These are phyloP conservation scores for barrel medic (Medicago truncatula) DNA, from an alignment of 306 rosid genomes.

Conservation along the genomic window DNA sequence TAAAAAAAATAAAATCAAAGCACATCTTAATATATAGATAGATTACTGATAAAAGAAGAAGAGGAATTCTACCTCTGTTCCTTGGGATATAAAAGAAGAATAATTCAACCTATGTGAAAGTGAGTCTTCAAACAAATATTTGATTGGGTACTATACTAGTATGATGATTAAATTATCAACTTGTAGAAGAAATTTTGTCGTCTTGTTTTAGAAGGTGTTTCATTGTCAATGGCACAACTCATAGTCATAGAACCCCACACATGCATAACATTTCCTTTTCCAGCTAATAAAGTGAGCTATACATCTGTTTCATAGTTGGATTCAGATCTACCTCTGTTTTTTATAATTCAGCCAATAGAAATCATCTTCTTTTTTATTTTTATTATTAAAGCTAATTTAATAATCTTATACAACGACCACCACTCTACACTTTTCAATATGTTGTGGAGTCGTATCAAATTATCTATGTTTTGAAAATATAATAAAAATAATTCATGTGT, in stretches of 20 bases:
- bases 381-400: not conserved
- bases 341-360: conserved; percentile 4
- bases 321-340: conserved; percentile 43
- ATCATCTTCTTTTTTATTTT: not conserved
- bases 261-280: conserved; percentile 40
- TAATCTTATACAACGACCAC: not conserved
- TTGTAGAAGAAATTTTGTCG: conserved; percentile 45
- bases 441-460: too few relatives aligned
- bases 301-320: conserved; percentile 55
- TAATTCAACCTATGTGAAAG: not conserved
- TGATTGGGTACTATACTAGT: not conserved
- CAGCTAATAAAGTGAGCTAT: conserved; percentile 47
- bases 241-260: conserved; percentile 47
- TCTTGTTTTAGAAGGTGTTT: conserved; percentile 31
- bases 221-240: conserved; percentile 37
- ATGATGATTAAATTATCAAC: conserved; percentile 20
- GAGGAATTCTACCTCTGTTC: not conserved
- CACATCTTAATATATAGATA: too few relatives aligned
- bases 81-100: not conserved
- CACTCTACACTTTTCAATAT: not conserved
- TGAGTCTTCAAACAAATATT: not conserved
- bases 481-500: too few relatives aligned
- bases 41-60: too few relatives aligned
- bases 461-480: too few relatives aligned
- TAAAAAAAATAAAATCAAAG: too few relatives aligned